Conservation (phyloP, 768 basidiomycete species). For the Mycena sanguinolenta region DNA sequence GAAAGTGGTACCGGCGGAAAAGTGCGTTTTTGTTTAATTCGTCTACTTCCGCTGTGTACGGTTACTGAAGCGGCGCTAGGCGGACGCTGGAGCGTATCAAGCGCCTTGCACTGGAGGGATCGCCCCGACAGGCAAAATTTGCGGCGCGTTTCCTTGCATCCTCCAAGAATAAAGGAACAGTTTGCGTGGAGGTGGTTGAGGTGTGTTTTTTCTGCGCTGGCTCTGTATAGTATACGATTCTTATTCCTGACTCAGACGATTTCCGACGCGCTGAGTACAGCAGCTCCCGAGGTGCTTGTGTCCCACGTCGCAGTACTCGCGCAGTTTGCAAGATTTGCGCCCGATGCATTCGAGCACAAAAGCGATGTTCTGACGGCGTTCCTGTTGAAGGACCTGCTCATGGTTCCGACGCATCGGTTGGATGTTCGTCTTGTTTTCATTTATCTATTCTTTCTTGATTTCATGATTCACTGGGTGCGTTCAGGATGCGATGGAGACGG, state of each 20-base stretch:
- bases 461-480: slow-evolving; percentile 8
- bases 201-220: slow-evolving; percentile 54
- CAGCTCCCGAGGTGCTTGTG: slow-evolving; percentile 65
- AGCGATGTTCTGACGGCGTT: slow-evolving; percentile 82
- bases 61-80: slow-evolving; percentile 51
- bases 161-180: slow-evolving; percentile 63
- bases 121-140: slow-evolving; percentile 84
- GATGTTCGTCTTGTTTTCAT: slow-evolving; percentile 53
- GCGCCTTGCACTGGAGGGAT: slow-evolving; percentile 69
- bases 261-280: slow-evolving; percentile 61
- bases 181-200: slow-evolving; percentile 71
- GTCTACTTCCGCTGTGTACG: background rate
- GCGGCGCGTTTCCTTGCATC: slow-evolving; percentile 81
- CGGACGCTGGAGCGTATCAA: slow-evolving; percentile 75
- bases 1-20: slow-evolving; percentile 70
- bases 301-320: slow-evolving; percentile 80
- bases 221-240: background rate
- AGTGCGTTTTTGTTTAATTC: slow-evolving; percentile 61
- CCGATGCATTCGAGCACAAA: slow-evolving; percentile 81
- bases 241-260: slow-evolving; percentile 63
- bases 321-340: slow-evolving; percentile 78
- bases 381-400: slow-evolving; percentile 77
- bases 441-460: background rate
- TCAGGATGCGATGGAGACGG: slow-evolving; percentile 72
- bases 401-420: slow-evolving; percentile 63